phyloP scores from a whole-genome alignment of 2,329 filamentous ascomycete genomes.

The Cladorrhinum sp. region DNA sequence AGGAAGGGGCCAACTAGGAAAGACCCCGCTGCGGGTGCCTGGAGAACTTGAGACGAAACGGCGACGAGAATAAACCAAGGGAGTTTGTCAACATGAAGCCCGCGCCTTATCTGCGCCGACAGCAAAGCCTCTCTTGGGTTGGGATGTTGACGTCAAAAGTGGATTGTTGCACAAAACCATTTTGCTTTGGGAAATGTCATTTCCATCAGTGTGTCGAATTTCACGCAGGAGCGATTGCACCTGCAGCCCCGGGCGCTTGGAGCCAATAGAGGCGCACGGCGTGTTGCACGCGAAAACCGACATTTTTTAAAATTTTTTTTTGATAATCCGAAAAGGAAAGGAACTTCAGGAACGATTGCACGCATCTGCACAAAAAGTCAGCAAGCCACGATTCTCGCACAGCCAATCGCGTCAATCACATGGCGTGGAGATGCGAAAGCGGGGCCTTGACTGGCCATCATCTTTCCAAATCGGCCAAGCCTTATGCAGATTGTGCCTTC shows the following conservation, averaged over 20 bases:
- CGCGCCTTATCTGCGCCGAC: neutral
- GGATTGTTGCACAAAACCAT: neutral
- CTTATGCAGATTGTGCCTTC: neutral
- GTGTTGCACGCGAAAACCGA: neutral
- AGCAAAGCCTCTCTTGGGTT: neutral
- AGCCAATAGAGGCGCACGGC: neutral
- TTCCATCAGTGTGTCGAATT: neutral
- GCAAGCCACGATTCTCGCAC: too few relatives aligned
- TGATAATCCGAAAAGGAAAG: neutral
- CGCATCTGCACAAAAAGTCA: too few relatives aligned
- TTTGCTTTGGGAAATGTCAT: neutral
- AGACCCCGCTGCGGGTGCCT: too few relatives aligned
- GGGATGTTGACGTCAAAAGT: neutral
- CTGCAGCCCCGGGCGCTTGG: neutral
- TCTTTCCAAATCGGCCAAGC: neutral
- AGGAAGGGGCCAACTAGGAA: too few relatives aligned
- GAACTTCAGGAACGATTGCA: too few relatives aligned
- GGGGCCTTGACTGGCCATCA: neutral
- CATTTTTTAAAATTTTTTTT: too few relatives aligned
- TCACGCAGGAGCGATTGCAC: neutral
- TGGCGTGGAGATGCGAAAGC: neutral
- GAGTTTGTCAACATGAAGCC: neutral
- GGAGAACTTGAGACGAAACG: neutral
- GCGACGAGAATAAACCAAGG: neutral
- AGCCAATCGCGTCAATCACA: neutral